These are phyloP conservation scores for Xerocomellus amylosporus DNA, from an alignment of 768 basidiomycete genomes.

Conservation along the genomic window DNA sequence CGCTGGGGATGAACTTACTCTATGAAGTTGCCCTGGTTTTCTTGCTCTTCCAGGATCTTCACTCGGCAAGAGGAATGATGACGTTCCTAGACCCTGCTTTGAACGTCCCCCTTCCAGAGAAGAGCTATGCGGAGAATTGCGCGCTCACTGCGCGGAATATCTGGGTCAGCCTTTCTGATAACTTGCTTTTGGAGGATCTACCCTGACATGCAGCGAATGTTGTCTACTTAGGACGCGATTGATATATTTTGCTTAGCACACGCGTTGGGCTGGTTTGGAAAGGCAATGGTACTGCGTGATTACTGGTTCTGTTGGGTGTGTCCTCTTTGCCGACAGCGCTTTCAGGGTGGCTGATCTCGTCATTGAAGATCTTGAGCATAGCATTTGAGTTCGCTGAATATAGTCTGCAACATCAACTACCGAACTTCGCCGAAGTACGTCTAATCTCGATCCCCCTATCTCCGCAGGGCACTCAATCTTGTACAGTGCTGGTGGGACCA, in stretches of 20 bases:
- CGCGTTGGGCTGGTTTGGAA: slow-evolving; percentile 86
- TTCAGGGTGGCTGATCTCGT: slow-evolving; percentile 9
- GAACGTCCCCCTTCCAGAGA: slow-evolving; percentile 74
- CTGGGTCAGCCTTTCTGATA: slow-evolving; percentile 50
- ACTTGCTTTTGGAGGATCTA: not conserved
- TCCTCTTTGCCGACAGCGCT: slow-evolving; percentile 4
- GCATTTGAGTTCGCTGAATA: slow-evolving; percentile 90
- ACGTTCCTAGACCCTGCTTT: slow-evolving; percentile 69
- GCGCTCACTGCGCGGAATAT: slow-evolving; percentile 56
- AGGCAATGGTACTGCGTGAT: slow-evolving; percentile 84
- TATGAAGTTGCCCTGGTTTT: slow-evolving; percentile 85
- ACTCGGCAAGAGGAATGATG: slow-evolving; percentile 77
- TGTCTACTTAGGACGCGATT: slow-evolving; percentile 56
- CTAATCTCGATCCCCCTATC: slow-evolving; percentile 13
- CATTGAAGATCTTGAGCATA: slow-evolving; percentile 70
- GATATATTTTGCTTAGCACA: slow-evolving; percentile 89
- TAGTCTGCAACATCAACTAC: slow-evolving; percentile 81
- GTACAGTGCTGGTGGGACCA: slow-evolving; percentile 91
- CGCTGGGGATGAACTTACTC: slow-evolving; percentile 76
- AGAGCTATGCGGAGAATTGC: slow-evolving; percentile 84
- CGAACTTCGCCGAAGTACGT: slow-evolving; percentile 83
- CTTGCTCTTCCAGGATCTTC: slow-evolving; percentile 79
- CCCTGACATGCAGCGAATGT: slow-evolving; percentile 4
- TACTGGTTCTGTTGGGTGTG: slow-evolving; percentile 94
- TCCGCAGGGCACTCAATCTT: slow-evolving; percentile 17